Conservation (phyloP, 1,139 yeast species). For the Yamadazyma trypodendri region DNA sequence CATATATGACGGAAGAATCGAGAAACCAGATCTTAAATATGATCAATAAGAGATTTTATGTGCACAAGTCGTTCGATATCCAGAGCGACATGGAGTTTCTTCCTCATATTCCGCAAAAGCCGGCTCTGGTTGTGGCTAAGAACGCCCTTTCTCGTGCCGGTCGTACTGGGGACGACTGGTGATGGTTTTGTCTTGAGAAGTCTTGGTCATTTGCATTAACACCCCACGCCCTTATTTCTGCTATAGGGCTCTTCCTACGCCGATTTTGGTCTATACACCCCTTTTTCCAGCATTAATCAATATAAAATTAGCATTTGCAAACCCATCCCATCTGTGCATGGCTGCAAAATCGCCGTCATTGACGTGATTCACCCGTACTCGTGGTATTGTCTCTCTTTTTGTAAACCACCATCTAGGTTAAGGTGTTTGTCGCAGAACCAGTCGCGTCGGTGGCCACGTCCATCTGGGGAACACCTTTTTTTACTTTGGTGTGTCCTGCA, state of each 20-base stretch:
- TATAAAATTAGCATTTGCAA: too few relatives aligned
- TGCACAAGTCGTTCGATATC: constrained; percentile 65
- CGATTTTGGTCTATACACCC: too few relatives aligned
- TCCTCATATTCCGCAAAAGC: constrained; percentile 38
- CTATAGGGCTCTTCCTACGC: too few relatives aligned
- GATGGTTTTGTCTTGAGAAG: too few relatives aligned
- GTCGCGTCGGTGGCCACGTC: too few relatives aligned
- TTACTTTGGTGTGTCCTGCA: constrained; percentile 1
- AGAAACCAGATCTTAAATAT: constrained; percentile 21
- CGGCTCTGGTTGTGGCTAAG: not conserved
- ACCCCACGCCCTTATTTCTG: too few relatives aligned
- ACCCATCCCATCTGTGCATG: too few relatives aligned
- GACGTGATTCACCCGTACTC: too few relatives aligned
- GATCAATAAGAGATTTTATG: constrained; percentile 51
- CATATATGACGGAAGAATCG: constrained; percentile 9
- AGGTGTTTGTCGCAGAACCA: too few relatives aligned
- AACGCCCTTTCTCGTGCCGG: not conserved
- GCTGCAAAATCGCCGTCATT: not conserved
- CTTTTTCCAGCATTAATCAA: too few relatives aligned
- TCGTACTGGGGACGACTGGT: constrained; percentile 3
- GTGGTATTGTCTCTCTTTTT: too few relatives aligned
- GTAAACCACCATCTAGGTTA: too few relatives aligned
- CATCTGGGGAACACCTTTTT: not conserved
- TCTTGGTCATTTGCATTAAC: not conserved
- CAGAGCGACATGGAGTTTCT: constrained; percentile 75